Evolutionary conservation across 192 early-diverging fungal genomes (phyloP), one percentile per base, ranked within the genome.

Genomic region (Borealophlyctis nickersoniae): DNA sequence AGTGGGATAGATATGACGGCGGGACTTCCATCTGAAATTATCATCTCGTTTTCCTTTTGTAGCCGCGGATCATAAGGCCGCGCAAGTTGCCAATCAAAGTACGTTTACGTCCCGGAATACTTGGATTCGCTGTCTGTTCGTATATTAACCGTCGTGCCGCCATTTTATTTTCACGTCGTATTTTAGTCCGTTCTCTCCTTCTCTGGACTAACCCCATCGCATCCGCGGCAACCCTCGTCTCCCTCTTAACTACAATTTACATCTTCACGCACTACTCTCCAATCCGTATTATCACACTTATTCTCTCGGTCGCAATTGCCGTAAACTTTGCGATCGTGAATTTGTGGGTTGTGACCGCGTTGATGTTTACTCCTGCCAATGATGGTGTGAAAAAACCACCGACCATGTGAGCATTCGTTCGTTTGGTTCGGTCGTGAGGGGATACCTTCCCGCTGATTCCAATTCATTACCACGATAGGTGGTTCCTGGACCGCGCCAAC

Each of bases 361-460:
- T 67, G n/a, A 53, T 67, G 34, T 34, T 35, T 9, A 48, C 59
- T 30, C 0, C 49, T 4, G 34, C 24, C 11, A 2, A 51, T n/a
- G 66, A 45, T 14, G 66, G 66, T 52, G 49, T 67, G 26, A 67
- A 60, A 49, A 67, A 67, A 33, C 57, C 66, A 2, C 66, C 66
- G 52, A 67, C 66, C 5, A 67, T 60, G 66, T 66, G 26, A 57
- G 64, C 50, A 1, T 28, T 27, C 1, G 19, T 11, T 14, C n/a
- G 7, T 24, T 27, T 23, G 13, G 14, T 9, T 48, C 11, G n/a
- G 9, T 48, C 45, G 11, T n/a, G 45, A 48, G 45, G 11, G 45
- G 45, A 48, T 9, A 9, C 11, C 9, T 9, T n/a, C 45, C 45
- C 9, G n/a, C n/a, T 48, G 45, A 9, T 9, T n/a, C 45, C 9